These are phyloP conservation scores for Dillenia turbinata DNA, from an alignment of 164 flowering plant genomes.

Conservation along the genomic window DNA sequence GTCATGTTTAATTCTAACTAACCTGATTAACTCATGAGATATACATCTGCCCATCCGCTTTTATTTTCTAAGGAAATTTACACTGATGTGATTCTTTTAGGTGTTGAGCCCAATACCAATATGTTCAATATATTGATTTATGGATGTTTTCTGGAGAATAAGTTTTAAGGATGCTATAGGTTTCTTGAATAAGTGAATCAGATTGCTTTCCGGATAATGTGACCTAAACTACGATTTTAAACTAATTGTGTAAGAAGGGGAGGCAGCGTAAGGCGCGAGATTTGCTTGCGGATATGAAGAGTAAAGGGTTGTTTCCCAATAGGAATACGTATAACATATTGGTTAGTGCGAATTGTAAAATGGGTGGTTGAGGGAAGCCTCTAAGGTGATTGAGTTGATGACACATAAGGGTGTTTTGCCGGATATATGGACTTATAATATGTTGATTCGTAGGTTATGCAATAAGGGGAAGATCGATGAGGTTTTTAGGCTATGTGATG, in stretches of 20 bases:
- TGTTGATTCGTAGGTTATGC: conserved; percentile 65
- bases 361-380: conserved; percentile 71
- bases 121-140: conserved; percentile 64
- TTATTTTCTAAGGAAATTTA: conserved; percentile 32
- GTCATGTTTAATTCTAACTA: too few species aligned
- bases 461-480: conserved; percentile 55
- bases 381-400: conserved; percentile 62
- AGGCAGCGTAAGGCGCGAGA: conserved; percentile 51
- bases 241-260: conserved; percentile 60
- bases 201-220: conserved; percentile 58
- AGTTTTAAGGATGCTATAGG: conserved; percentile 50
- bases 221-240: conserved; percentile 63
- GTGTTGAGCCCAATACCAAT: conserved; percentile 35
- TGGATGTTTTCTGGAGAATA: conserved; percentile 54
- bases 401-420: conserved; percentile 41
- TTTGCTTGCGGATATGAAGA: conserved; percentile 66
- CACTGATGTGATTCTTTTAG: conserved; percentile 35
- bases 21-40: conserved; percentile 48
- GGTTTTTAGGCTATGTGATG: conserved; percentile 51
- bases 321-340: conserved; percentile 63
- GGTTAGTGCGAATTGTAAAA: conserved; percentile 64
- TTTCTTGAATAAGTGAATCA: conserved; percentile 22
- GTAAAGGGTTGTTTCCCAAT: conserved; percentile 55
- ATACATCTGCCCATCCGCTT: conserved; percentile 37
- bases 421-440: conserved; percentile 77